These are phyloP conservation scores for Monilinia fructigena DNA, from an alignment of 2,329 filamentous ascomycete genomes.

Conservation along the genomic window DNA sequence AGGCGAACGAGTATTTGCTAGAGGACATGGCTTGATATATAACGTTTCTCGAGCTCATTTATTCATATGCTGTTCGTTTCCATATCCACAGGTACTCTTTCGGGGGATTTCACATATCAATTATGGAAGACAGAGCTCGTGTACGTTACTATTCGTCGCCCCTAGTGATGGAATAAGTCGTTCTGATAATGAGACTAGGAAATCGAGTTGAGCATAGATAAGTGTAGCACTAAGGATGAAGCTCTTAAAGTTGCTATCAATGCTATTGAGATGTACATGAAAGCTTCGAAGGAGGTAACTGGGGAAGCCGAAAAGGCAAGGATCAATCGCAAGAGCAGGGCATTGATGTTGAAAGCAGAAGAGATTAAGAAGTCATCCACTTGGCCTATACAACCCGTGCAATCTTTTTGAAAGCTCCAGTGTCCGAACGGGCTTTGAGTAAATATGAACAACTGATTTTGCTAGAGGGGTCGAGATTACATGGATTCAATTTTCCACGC, in stretches of 20 bases:
- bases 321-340: conserved; percentile 67
- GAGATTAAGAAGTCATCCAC: conserved; percentile 58
- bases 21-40: conserved; percentile 11
- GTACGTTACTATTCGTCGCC: conserved; percentile 33
- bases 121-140: conserved; percentile 50
- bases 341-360: conserved; percentile 71
- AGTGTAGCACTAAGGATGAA: conserved; percentile 54
- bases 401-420: conserved; percentile 40
- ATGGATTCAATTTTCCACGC: conserved; percentile 79
- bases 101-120: not conserved
- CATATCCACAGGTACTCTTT: not conserved
- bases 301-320: conserved; percentile 61
- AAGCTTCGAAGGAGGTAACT: conserved; percentile 63
- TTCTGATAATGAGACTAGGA: conserved; percentile 44
- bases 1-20: not conserved
- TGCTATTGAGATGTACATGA: conserved; percentile 80
- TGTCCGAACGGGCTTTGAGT: conserved; percentile 59
- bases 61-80: conserved; percentile 1
- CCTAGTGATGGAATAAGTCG: conserved; percentile 19
- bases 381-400: conserved; percentile 32
- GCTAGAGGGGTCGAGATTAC: conserved; percentile 72
- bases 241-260: conserved; percentile 74
- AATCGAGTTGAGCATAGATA: conserved; percentile 52
- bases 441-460: conserved; percentile 75
- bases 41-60: not conserved